These are phyloP conservation scores for Aspergillus brunneoviolaceus DNA, from an alignment of 2,329 filamentous ascomycete species.

Conservation along the genomic window DNA sequence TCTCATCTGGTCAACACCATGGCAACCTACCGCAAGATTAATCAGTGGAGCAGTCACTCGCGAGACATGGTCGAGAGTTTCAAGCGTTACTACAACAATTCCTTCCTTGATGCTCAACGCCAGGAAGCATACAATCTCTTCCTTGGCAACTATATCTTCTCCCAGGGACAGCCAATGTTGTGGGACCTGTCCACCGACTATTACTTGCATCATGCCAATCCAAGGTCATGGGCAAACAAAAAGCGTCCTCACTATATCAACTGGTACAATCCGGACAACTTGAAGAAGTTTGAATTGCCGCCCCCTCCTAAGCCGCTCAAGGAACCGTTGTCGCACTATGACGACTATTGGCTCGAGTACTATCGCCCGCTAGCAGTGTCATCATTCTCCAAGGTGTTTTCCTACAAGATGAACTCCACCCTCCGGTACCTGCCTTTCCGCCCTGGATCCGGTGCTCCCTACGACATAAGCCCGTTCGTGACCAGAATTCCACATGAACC, in stretches of 20 bases:
- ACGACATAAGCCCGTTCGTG: constrained; percentile 85
- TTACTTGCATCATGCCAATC: constrained; percentile 88
- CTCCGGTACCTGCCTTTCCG: constrained; percentile 78
- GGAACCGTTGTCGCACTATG: constrained; percentile 57
- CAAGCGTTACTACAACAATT: constrained; percentile 98
- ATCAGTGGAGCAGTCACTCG: constrained; percentile 97
- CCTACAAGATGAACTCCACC: constrained; percentile 88
- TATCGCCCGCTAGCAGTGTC: constrained; percentile 87
- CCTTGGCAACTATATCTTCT: constrained; percentile 90
- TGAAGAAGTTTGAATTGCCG: constrained; percentile 64
- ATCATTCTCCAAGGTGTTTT: constrained; percentile 87
- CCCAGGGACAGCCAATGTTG: constrained; percentile 85
- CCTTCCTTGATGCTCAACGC: constrained; percentile 93
- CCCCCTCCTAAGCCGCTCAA: constrained; percentile 37
- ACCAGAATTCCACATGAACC: constrained; percentile 62
- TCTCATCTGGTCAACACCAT: constrained; percentile 98
- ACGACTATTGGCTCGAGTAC: constrained; percentile 98
- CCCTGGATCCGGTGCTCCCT: constrained; percentile 65
- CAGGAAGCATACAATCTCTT: constrained; percentile 98
- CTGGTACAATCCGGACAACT: constrained; percentile 77
- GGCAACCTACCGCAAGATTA: constrained; percentile 98
- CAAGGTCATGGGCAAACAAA: constrained; percentile 67
- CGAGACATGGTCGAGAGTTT: constrained; percentile 99
- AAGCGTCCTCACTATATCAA: constrained; percentile 72
- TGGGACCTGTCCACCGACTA: constrained; percentile 97